Conservation (phyloP, 345 rosid genomes). For the Brassica cretica region DNA sequence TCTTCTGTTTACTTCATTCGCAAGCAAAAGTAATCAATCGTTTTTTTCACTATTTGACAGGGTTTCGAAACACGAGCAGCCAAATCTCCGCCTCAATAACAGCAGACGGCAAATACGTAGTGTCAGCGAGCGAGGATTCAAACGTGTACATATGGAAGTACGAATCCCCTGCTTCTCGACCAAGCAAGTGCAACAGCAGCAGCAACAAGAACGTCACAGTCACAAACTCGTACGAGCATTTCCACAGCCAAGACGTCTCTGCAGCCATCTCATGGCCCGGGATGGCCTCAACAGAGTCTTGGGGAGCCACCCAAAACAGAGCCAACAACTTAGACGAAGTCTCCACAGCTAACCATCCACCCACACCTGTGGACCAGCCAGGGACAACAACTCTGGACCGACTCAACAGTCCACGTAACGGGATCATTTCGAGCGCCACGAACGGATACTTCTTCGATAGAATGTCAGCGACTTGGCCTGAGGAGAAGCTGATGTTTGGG, state of each 20-base stretch:
- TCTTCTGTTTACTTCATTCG: neutral
- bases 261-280: slow-evolving; percentile 96
- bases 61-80: slow-evolving; percentile 89
- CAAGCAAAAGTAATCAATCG: neutral
- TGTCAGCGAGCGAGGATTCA: slow-evolving; percentile 98
- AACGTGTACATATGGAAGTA: slow-evolving; percentile 90
- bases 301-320: slow-evolving; percentile 47
- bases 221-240: slow-evolving; percentile 77
- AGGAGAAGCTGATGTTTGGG: slow-evolving; percentile 63
- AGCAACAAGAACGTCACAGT: slow-evolving; percentile 60
- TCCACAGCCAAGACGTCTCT: slow-evolving; percentile 86
- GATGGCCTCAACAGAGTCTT: slow-evolving; percentile 29
- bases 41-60: slow-evolving; percentile 41
- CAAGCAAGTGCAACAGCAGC: slow-evolving; percentile 66
- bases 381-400: slow-evolving; percentile 39
- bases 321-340: slow-evolving; percentile 51
- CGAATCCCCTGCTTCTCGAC: slow-evolving; percentile 73
- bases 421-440: slow-evolving; percentile 76
- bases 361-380: slow-evolving; percentile 68
- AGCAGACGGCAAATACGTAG: slow-evolving; percentile 77
- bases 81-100: slow-evolving; percentile 84
- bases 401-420: slow-evolving; percentile 61
- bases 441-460: slow-evolving; percentile 85
- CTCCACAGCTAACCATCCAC: slow-evolving; percentile 74
- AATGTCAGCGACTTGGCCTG: slow-evolving; percentile 92